Base-by-base conservation (phyloP, 257 asterid genomes). In the Handroanthus guayacan region DNA sequence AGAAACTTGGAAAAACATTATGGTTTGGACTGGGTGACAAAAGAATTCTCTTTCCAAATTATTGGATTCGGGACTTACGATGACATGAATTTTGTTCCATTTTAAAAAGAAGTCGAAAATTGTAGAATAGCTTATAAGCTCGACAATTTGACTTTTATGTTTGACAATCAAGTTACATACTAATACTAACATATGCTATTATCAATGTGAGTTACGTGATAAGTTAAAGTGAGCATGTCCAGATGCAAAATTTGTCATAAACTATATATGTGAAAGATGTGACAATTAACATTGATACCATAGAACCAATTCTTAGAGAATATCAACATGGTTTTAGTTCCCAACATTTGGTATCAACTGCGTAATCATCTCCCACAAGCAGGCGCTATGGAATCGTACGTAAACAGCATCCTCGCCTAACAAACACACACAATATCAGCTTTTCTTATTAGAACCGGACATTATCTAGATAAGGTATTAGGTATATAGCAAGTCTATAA, bases 301-400 rank as follows among this genome's bases (percentile, higher is more conserved):
- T 14, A 31, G 82, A 75, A 84, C 61, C 4, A 38, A 17, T 64
- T 58, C 69, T 58, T 3, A 56, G 17, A 72, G 60, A 75, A 9
- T 52, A 64, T 56, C 57, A 5, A 65, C 12, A 17, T 11, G 72
- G 69, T 69, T 79, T 76, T 79, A 82, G 65, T 36, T 14, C 61
- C 34, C 69, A 77, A 65, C 68, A 5, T 10, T 50, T 54, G 37
- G 75, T 43, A 73, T 68, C 67, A 17, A 20, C 11, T 12, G 52
- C 43, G 6, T 13, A 64, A 44, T 69, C 76, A 71, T 41, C 70
- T 81, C 67, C 44, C 44, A 4, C 9, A 25, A 44, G 73, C 70
- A 11, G 74, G 69, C 50, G 74, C 75, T 13, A 47, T 48, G 77
- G 81, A 82, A 79, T 82, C 69, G 31, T 25, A 25, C 31, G 31